These are phyloP conservation scores for Quercus berberidifolia DNA, from an alignment of 306 rosid species.

Conservation along the genomic window DNA sequence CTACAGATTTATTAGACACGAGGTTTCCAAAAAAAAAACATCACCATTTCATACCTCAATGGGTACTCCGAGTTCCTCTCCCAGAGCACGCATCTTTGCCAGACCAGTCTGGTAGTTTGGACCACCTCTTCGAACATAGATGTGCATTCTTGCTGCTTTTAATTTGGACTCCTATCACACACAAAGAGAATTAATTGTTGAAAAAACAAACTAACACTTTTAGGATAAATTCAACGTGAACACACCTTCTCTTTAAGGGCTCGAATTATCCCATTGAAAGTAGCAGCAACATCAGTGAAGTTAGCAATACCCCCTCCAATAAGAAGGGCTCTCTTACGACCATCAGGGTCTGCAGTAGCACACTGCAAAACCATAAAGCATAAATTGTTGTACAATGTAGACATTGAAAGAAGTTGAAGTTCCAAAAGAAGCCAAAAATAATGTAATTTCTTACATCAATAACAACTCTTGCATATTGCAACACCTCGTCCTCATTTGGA, in stretches of 20 bases:
- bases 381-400: conserved; percentile 4
- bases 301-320: conserved; percentile 95
- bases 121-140: conserved; percentile 85
- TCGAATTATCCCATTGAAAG: conserved; percentile 74
- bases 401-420: conserved; percentile 14
- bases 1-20: not conserved
- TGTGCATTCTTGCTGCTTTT: conserved; percentile 76
- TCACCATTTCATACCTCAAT: conserved; percentile 52
- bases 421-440: not conserved
- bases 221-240: not conserved
- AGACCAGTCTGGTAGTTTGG: conserved; percentile 86
- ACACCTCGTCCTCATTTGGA: conserved; percentile 89
- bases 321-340: conserved; percentile 81
- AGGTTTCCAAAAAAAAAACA: conserved; percentile 7
- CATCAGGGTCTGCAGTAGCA: conserved; percentile 82
- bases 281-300: conserved; percentile 89
- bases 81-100: conserved; percentile 70
- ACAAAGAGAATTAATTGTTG: not conserved
- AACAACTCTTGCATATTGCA: conserved; percentile 88
- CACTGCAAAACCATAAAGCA: conserved; percentile 50
- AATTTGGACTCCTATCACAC: conserved; percentile 61
- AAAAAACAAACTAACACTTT: not conserved
- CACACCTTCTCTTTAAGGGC: conserved; percentile 76
- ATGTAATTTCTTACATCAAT: conserved; percentile 55
- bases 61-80: conserved; percentile 77